Evolutionary conservation across 148 eudicot genomes (phyloP).

Genomic region (Chenopodium formosanum): DNA sequence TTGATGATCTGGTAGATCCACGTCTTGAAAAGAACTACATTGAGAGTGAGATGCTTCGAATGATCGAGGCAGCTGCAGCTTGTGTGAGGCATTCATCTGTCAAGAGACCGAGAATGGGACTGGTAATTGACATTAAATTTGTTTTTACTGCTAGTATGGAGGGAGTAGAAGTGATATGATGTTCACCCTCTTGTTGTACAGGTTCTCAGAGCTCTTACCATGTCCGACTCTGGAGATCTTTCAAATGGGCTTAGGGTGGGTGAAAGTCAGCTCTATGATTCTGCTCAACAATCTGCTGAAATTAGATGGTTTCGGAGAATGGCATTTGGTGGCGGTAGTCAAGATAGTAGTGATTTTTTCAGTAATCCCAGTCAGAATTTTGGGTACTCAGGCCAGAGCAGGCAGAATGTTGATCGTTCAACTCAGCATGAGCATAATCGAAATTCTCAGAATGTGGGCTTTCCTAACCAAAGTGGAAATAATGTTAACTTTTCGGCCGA

Average conservation of each 20-base stretch:
- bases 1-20: constrained; percentile 62
- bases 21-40: constrained; percentile 60
- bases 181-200: constrained; percentile 15
- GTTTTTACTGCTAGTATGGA: background rate
- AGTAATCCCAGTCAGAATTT: constrained; percentile 32
- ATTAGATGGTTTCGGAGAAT: constrained; percentile 62
- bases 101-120: constrained; percentile 90
- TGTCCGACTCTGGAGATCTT: constrained; percentile 60
- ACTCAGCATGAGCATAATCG: constrained; percentile 27
- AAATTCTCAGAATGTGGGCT: constrained; percentile 19
- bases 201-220: constrained; percentile 68
- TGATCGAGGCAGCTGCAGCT: constrained; percentile 88
- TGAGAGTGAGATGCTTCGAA: constrained; percentile 53
- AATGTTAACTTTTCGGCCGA: constrained; percentile 2
- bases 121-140: constrained; percentile 41
- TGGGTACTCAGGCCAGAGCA: constrained; percentile 20
- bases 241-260: constrained; percentile 86
- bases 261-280: constrained; percentile 59
- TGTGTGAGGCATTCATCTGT: constrained; percentile 80
- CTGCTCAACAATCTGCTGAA: constrained; percentile 69
- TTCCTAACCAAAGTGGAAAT: constrained; percentile 16
- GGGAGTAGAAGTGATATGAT: background rate
- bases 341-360: constrained; percentile 58
- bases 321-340: constrained; percentile 80
- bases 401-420: constrained; percentile 19